Conservation (phyloP, 768 basidiomycete species). For the Leucosporidium yakuticum region DNA sequence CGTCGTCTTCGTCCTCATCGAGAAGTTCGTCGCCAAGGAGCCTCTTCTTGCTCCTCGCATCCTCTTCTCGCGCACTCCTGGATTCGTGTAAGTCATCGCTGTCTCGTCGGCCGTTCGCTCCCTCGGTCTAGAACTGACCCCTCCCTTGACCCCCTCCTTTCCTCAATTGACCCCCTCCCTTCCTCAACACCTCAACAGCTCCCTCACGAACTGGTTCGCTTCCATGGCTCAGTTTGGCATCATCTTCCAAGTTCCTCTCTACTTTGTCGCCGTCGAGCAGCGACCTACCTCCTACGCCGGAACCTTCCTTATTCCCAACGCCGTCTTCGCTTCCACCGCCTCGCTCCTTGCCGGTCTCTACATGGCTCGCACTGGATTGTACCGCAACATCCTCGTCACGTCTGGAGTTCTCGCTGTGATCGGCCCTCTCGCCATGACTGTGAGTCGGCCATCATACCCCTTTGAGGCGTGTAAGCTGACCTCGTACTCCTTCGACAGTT, state of each 20-base stretch:
- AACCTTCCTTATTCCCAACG: conserved; percentile 34
- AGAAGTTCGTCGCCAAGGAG: conserved; percentile 29
- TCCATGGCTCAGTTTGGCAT: conserved; percentile 29
- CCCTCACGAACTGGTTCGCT: conserved; percentile 31
- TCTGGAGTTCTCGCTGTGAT: conserved; percentile 21
- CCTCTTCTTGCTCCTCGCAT: conserved; percentile 31
- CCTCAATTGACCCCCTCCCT: no score
- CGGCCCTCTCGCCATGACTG: conserved; percentile 28
- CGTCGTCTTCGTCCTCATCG: conserved; percentile 29
- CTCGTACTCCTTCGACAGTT: not conserved
- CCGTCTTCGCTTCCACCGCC: conserved; percentile 34
- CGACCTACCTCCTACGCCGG: conserved; percentile 26
- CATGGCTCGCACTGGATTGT: conserved; percentile 26
- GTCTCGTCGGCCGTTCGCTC: no score
- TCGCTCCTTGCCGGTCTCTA: conserved; percentile 33
- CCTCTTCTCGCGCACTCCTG: conserved; percentile 30
- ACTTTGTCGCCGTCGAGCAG: conserved; percentile 34
- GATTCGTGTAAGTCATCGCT: conserved; percentile 11
- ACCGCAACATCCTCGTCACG: conserved; percentile 22
- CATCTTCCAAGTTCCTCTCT: conserved; percentile 21
- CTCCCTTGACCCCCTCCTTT: no score
- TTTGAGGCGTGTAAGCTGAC: no score
- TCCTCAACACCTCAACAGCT: not conserved
- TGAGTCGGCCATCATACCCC: not conserved
- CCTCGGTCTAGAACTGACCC: not conserved